Evolutionary conservation across 805 yeast species (phyloP), one percentile per base, ranked within the genome.

Genomic region (Hyphopichia homilentoma): DNA sequence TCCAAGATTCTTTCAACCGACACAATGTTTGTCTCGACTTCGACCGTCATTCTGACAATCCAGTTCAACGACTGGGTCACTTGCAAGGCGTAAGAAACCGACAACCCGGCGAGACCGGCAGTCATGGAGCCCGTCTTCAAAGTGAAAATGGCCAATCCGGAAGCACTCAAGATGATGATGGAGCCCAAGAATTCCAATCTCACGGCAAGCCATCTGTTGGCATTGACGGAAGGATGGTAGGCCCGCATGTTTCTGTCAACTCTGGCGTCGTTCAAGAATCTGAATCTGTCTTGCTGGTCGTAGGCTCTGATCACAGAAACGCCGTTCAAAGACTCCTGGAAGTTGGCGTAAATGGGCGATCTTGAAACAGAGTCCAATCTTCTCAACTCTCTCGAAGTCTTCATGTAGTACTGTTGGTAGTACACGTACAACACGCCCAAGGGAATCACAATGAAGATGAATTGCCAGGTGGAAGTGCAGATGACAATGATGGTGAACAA

Each of bases 31-130:
- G 97, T 88, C 60, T 93, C 98, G 28, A 93, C 96, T 48, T 93
- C 98, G 27, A 93, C 98, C 0, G 97, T 86, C 97, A 89, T 90
- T 64, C 99, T 77, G 19, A 93, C 97, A 60, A 93, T 87, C 97
- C 97, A 90, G 59, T 88, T 90, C 60, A 93, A 73, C 0, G 96
- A 75, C 60, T 88, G 96, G 0, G 99, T 93, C 39, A 89, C 75
- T 58, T 87, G 95, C 41, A 93, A 70, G 2, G 98, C 90, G 60
- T 93, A 94, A 29, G 95, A 83, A 47, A 93, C 84, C 15, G 96
- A 82, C 48, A 93, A 70, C 70, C 99, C 99, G 50, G 89, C 89
- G 52, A 85, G 65, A 61, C 98, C 98, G 12, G 96, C 88, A 14
- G 88, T 75, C 18, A 90, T 71, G 13, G 65, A 57, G 9, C 96